Evolutionary conservation across 306 rosid species (phyloP).

Genomic region (Rosa persica): DNA sequence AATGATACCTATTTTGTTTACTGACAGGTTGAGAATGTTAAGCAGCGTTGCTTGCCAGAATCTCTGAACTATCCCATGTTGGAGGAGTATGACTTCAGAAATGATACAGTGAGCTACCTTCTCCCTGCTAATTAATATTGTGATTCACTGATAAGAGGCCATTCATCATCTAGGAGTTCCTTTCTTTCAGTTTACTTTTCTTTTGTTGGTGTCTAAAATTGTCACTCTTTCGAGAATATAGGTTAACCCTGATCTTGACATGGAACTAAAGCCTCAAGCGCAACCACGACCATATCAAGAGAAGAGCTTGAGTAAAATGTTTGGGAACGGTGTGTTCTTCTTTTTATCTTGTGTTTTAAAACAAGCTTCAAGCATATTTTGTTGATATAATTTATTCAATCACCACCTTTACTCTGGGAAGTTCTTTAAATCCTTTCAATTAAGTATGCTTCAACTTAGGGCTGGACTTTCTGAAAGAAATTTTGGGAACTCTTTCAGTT

Average conservation of each 20-base stretch:
- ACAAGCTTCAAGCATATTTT: too few relatives aligned
- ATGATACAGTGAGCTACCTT: constrained; percentile 72
- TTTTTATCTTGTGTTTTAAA: not conserved
- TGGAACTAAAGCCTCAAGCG: constrained; percentile 96
- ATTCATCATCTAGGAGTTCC: constrained; percentile 18
- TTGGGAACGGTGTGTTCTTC: constrained; percentile 76
- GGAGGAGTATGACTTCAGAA: constrained; percentile 97
- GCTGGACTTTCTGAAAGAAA: too few relatives aligned
- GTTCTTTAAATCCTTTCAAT: too few relatives aligned
- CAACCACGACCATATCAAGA: constrained; percentile 98
- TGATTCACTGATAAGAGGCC: constrained; percentile 2
- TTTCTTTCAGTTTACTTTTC: constrained; percentile 7
- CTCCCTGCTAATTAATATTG: not conserved
- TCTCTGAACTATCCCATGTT: constrained; percentile 93
- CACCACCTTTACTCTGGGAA: too few relatives aligned
- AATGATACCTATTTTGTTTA: not conserved
- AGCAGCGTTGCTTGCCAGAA: constrained; percentile 90
- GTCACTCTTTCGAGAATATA: constrained; percentile 31
- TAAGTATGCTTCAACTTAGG: too few relatives aligned
- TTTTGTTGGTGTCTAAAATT: not conserved
- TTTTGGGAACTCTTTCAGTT: too few relatives aligned
- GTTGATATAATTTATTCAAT: too few relatives aligned
- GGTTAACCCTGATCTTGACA: constrained; percentile 93
- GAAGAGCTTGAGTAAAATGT: constrained; percentile 97
- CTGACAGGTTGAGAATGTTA: constrained; percentile 90